phyloP scores from a whole-genome alignment of 2,329 filamentous ascomycete genomes.

The Tolypocladium cylindrosporum region DNA sequence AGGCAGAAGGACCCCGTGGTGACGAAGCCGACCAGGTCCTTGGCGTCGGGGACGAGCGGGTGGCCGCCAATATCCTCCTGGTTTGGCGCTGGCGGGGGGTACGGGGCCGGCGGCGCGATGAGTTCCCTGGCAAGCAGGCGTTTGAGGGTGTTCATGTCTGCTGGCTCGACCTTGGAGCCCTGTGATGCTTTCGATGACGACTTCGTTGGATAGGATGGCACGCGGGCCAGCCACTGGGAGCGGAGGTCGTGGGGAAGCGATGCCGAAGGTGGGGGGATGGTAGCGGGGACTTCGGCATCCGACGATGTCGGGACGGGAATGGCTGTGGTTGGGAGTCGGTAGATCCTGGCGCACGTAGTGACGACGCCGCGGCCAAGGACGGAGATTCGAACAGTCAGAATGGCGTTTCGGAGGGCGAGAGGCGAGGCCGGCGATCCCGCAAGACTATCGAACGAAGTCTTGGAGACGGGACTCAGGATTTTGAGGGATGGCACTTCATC shows the following conservation, averaged over 20 bases:
- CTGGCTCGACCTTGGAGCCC: constrained; percentile 6
- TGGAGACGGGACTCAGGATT: constrained; percentile 13
- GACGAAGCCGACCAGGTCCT: constrained; percentile 81
- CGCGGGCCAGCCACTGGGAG: constrained; percentile 59
- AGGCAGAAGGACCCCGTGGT: constrained; percentile 80
- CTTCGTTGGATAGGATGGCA: constrained; percentile 15
- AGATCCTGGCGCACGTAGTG: constrained; percentile 66
- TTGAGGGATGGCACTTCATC: constrained; percentile 4
- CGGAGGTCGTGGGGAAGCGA: constrained; percentile 42
- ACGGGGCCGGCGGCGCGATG: constrained; percentile 22
- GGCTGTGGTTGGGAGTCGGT: constrained; percentile 54
- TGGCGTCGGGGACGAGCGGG: constrained; percentile 59
- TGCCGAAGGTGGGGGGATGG: constrained; percentile 19
- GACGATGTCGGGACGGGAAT: constrained; percentile 14
- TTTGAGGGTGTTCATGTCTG: constrained; percentile 27
- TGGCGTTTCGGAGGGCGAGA: constrained; percentile 22
- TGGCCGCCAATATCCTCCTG: constrained; percentile 40
- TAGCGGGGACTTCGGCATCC: constrained; percentile 36
- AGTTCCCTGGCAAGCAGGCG: constrained; percentile 38
- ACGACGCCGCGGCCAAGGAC: constrained; percentile 63
- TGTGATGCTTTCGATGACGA: background rate
- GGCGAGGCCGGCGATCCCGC: constrained; percentile 11
- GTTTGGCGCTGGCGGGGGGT: constrained; percentile 24
- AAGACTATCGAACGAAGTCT: constrained; percentile 19
- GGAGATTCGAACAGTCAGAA: constrained; percentile 56